Conservation (phyloP, 1,284 basidiomycete genomes). For the Leccinum pachyderme region DNA sequence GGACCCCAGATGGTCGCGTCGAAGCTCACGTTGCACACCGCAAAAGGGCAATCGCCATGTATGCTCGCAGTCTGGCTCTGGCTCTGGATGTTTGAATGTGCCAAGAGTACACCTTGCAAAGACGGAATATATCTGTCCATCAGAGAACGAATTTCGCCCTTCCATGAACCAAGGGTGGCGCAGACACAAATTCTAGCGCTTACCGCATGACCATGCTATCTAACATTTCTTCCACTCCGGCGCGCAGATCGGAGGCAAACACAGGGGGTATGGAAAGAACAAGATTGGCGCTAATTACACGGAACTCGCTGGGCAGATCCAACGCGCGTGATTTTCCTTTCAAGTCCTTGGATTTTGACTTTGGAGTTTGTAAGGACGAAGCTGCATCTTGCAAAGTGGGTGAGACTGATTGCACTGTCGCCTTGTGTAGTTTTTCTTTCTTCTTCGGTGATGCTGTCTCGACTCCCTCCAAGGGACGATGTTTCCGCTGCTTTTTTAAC, state of each 20-base stretch:
- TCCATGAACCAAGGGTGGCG: neutral
- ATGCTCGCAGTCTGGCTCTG: conserved; percentile 67
- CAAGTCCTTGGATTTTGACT: conserved; percentile 33
- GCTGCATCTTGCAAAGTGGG: conserved; percentile 8
- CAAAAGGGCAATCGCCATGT: conserved; percentile 85
- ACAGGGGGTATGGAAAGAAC: conserved; percentile 80
- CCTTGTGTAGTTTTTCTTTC: conserved; percentile 28
- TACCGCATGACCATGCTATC: conserved; percentile 95
- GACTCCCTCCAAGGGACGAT: conserved; percentile 25
- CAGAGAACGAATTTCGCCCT: neutral
- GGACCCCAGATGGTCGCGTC: conserved; percentile 91
- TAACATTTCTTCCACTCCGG: conserved; percentile 83
- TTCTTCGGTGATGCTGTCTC: conserved; percentile 23
- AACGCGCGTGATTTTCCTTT: conserved; percentile 36
- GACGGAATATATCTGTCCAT: conserved; percentile 80
- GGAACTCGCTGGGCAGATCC: conserved; percentile 55
- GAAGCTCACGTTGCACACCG: conserved; percentile 75
- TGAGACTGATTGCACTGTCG: neutral
- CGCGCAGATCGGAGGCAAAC: conserved; percentile 67
- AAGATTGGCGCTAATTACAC: conserved; percentile 63
- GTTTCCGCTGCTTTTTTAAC: conserved; percentile 60
- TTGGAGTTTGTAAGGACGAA: conserved; percentile 5
- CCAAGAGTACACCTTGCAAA: conserved; percentile 83
- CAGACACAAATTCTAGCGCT: conserved; percentile 29
- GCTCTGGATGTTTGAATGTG: conserved; percentile 80